Conservation (phyloP, 108 stramenopile species). For the Chaetoceros muelleri region DNA sequence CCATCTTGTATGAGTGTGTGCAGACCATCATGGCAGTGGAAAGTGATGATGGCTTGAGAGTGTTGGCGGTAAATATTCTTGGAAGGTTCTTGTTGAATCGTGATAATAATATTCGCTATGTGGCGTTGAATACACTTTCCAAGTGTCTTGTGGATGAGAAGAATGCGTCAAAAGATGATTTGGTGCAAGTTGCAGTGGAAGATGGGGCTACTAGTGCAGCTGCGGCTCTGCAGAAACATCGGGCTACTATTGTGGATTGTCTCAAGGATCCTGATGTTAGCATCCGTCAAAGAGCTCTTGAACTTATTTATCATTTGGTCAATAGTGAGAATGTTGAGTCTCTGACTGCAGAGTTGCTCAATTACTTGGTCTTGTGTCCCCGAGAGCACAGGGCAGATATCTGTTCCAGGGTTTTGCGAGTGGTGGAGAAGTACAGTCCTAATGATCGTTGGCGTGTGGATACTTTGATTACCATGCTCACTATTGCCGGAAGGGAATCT, state of each 20-base stretch:
- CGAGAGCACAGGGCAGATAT: slow-evolving; percentile 87
- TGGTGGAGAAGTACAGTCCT: slow-evolving; percentile 90
- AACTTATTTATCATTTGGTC: slow-evolving; percentile 94
- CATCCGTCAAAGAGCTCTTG: slow-evolving; percentile 97
- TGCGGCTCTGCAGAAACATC: slow-evolving; percentile 84
- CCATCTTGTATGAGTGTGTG: slow-evolving; percentile 98
- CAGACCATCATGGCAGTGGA: slow-evolving; percentile 95
- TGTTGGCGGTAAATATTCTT: slow-evolving; percentile 97
- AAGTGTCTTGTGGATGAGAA: slow-evolving; percentile 54
- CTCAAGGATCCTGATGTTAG: slow-evolving; percentile 98
- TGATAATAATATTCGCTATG: slow-evolving; percentile 99
- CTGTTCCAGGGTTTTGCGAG: slow-evolving; percentile 75
- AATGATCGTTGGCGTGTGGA: slow-evolving; percentile 88
- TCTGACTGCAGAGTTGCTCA: slow-evolving; percentile 91
- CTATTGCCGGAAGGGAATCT: slow-evolving; percentile 89
- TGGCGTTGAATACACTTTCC: slow-evolving; percentile 92
- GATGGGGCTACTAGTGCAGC: slow-evolving; percentile 51
- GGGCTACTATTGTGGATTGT: slow-evolving; percentile 93
- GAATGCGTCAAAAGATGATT: slow-evolving; percentile 10
- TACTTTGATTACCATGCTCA: slow-evolving; percentile 92
- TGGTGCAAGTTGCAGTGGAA: slow-evolving; percentile 9
- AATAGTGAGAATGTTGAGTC: slow-evolving; percentile 82
- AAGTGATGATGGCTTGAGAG: slow-evolving; percentile 89
- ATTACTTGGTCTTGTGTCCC: slow-evolving; percentile 94
- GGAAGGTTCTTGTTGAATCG: slow-evolving; percentile 96